Evolutionary conservation across 2,329 filamentous ascomycete genomes (phyloP).

Genomic region (Fusarium chlamydosporum): DNA sequence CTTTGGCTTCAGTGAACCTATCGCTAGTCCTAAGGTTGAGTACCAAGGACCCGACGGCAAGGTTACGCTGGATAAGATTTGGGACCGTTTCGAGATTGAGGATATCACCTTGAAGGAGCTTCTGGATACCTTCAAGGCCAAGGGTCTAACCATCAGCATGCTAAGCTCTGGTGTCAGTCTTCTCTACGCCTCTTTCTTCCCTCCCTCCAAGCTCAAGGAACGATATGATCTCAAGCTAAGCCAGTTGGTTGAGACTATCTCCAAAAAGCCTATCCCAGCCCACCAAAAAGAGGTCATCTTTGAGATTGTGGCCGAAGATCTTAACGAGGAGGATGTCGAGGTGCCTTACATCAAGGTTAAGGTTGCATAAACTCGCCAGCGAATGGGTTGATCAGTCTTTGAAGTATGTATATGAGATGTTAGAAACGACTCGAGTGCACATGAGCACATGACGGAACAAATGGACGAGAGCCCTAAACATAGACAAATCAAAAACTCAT

Average conservation of each 20-base stretch:
- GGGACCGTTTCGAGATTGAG: conserved; percentile 94
- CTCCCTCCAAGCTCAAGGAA: conserved; percentile 82
- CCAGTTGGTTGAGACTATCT: conserved; percentile 87
- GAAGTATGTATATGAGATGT: conserved; percentile 30
- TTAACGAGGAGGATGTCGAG: conserved; percentile 92
- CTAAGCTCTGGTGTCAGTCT: conserved; percentile 97
- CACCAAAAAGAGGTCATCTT: conserved; percentile 98
- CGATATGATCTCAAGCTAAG: conserved; percentile 87
- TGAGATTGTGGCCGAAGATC: conserved; percentile 93
- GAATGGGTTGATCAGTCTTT: conserved; percentile 7
- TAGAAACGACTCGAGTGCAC: conserved; percentile 30
- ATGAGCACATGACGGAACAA: conserved; percentile 33
- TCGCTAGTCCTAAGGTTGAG: conserved; percentile 91
- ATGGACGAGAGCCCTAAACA: conserved; percentile 39
- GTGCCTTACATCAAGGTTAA: conserved; percentile 96
- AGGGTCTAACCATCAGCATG: conserved; percentile 89
- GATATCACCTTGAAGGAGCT: conserved; percentile 90
- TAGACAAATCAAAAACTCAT: conserved; percentile 44
- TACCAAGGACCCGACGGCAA: conserved; percentile 85
- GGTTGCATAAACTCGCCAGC: conserved; percentile 58
- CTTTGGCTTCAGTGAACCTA: conserved; percentile 98
- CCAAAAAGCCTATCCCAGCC: conserved; percentile 89
- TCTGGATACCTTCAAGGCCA: conserved; percentile 82
- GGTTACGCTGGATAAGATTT: conserved; percentile 93
- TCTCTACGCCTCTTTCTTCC: conserved; percentile 94